Conservation (phyloP, 2,329 filamentous ascomycete species). For the Aspergillus alliaceus region DNA sequence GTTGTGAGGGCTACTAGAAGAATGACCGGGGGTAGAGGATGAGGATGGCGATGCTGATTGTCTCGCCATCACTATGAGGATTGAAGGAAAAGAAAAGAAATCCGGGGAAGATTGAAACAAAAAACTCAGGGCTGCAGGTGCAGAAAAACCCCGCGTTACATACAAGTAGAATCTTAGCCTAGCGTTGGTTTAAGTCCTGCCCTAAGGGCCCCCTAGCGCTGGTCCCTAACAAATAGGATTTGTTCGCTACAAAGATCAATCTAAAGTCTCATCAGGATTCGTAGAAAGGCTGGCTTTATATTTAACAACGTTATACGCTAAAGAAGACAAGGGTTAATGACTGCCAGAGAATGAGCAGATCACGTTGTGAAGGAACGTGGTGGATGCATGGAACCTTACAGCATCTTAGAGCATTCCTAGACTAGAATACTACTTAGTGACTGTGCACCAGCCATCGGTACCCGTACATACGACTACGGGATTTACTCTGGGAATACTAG, state of each 20-base stretch:
- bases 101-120: conserved; percentile 14
- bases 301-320: background rate
- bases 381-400: background rate
- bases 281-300: background rate
- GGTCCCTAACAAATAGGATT: background rate
- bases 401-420: no score
- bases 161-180: background rate
- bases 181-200: background rate
- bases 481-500: no score
- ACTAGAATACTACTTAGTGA: no score
- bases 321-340: background rate
- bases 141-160: conserved; percentile 8
- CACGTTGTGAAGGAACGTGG: background rate
- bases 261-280: background rate
- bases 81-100: conserved; percentile 7
- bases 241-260: background rate
- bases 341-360: background rate
- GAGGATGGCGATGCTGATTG: background rate
- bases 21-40: background rate
- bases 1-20: background rate
- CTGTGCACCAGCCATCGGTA: no score
- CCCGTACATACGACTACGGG: no score
- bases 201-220: background rate
- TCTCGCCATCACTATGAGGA: background rate
- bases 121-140: conserved; percentile 4